phyloP scores from a whole-genome alignment of 116 monocot genomes.

The Zostera marina region DNA sequence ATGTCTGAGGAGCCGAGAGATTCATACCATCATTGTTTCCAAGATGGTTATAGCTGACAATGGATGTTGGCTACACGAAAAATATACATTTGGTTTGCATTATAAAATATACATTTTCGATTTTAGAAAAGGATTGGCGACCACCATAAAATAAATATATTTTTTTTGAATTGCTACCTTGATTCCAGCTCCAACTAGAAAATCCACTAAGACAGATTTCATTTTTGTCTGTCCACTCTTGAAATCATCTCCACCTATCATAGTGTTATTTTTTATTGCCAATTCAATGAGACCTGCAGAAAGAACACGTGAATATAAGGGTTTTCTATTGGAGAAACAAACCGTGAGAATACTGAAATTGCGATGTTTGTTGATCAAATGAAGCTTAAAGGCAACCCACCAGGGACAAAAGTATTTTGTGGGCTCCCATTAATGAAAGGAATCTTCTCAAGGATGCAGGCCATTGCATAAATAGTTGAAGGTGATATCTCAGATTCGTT shows the following conservation, averaged over 20 bases:
- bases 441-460: conserved; percentile 69
- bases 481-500: conserved; percentile 91
- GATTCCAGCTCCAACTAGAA: conserved; percentile 93
- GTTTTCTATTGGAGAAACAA: background rate
- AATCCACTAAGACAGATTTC: conserved; percentile 94
- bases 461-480: conserved; percentile 72
- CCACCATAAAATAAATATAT: background rate
- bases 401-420: conserved; percentile 96
- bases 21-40: conserved; percentile 99
- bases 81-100: background rate
- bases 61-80: conserved; percentile 63
- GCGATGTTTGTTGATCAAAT: background rate
- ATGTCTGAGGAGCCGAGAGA: conserved; percentile 94
- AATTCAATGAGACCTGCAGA: conserved; percentile 78
- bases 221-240: conserved; percentile 99
- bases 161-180: conserved; percentile 44
- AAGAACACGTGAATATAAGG: background rate
- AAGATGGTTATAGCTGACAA: conserved; percentile 98
- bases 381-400: conserved; percentile 6
- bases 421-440: conserved; percentile 98
- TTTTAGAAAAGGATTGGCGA: too few relatives aligned
- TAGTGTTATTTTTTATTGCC: conserved; percentile 62
- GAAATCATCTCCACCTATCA: conserved; percentile 96
- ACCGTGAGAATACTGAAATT: background rate
- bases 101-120: background rate